Base-by-base conservation (phyloP, 2,329 filamentous ascomycete species). In the Phialophora tarda region DNA sequence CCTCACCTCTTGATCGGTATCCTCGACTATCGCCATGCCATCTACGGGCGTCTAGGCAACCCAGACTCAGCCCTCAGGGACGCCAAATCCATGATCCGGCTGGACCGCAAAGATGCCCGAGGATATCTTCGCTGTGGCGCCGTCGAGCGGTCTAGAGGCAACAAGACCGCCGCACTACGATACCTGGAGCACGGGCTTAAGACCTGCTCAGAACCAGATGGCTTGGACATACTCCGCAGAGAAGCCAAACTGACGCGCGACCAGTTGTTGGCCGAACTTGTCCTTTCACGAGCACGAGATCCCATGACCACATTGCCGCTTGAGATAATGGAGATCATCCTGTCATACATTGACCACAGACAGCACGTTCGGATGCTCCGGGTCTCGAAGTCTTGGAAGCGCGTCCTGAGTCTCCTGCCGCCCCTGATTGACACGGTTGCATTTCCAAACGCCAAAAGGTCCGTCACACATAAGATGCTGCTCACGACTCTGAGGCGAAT, bases 111-210 rank as follows among this genome's bases (percentile, higher is more conserved):
- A 24, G 82, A 86, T 74, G 79, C 83, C n/a, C 82, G 82, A 74
- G 86, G 86, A 8, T 88, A 88, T 73, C 73, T 88, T 30, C 83
- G 85, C 61, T 83, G 83, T 28, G 85, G 81, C 2, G 83, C 82
- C 64, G 74, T 80, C 5, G 77, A 82, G 28, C 69, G 78, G 11
- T 67, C 79, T 65, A 81, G 83, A 76, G 78, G 80, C 11, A 86
- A 84, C 72, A 74, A 77, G 2, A 79, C 82, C n/a, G 82, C 81
- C 26, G 87, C 87, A 5, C 71, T 85, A 12, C 80, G 82, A 11
- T 82, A 88, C 26, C 88, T 88, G 75, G 79, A 82, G 28, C 83
- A 85, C 72, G 87, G 84, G n/a, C 76, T 88, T 69, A 84, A 83
- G 67, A 80, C 78, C 54, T 77, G 88, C 23, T 77, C 80, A 10